Percentiles rank a stretch among this genome's conserved stretches.
phyloP scores from a whole-genome alignment of 2,329 filamentous ascomycete genomes.

The Chrysosporium queenslandicum region DNA sequence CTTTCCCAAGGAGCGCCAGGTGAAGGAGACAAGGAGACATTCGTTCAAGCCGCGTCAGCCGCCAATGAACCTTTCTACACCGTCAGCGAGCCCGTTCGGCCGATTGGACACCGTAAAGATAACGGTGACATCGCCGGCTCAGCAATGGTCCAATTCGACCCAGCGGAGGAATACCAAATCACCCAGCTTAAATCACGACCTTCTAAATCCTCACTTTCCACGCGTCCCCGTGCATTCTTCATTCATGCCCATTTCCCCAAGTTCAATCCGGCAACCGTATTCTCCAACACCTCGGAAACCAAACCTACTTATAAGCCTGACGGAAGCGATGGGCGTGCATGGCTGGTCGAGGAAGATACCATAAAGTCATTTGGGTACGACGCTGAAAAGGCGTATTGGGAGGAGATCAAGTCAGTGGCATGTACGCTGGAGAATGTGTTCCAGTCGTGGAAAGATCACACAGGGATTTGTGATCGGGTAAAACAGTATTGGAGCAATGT shows the following conservation, averaged over 20 bases:
- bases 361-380: slow-evolving; percentile 31
- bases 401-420: slow-evolving; percentile 34
- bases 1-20: slow-evolving; percentile 40
- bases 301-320: slow-evolving; percentile 30
- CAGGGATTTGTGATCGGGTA: slow-evolving; percentile 18
- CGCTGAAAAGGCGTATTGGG: slow-evolving; percentile 32
- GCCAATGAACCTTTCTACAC: slow-evolving; percentile 35
- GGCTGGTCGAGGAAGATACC: slow-evolving; percentile 28
- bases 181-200: slow-evolving; percentile 30
- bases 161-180: slow-evolving; percentile 26
- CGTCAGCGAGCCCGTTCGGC: slow-evolving; percentile 31
- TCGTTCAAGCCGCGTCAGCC: slow-evolving; percentile 37
- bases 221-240: slow-evolving; percentile 27
- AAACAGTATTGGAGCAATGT: slow-evolving; percentile 17
- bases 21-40: slow-evolving; percentile 45
- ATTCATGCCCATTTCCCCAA: slow-evolving; percentile 34
- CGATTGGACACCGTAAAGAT: slow-evolving; percentile 25
- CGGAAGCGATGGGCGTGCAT: slow-evolving; percentile 29
- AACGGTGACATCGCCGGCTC: slow-evolving; percentile 26
- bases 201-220: slow-evolving; percentile 20
- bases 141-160: slow-evolving; percentile 33
- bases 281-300: slow-evolving; percentile 29
- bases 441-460: slow-evolving; percentile 25
- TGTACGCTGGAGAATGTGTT: slow-evolving; percentile 29
- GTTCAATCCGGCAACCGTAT: slow-evolving; percentile 32